phyloP scores from a whole-genome alignment of 257 asterid genomes.

The Anisodus tanguticus region DNA sequence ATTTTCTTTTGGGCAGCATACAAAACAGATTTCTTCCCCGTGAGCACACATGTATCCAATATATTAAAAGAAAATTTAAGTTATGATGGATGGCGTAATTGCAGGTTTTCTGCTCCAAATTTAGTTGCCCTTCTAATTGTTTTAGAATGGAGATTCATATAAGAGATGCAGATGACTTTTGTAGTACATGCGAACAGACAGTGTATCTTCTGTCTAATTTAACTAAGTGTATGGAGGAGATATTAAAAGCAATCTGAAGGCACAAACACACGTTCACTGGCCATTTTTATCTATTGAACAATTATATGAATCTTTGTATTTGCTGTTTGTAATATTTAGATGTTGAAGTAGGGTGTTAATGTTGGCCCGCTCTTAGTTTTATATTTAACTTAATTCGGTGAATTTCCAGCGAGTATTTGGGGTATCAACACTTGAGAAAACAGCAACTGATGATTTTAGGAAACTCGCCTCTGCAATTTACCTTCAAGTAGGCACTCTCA shows the following conservation, averaged over 20 bases:
- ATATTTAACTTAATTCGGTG: conserved; percentile 24
- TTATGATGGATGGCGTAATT: background rate
- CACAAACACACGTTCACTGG: background rate
- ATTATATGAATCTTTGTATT: background rate
- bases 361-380: background rate
- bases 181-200: background rate
- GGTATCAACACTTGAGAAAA: conserved; percentile 88
- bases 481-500: conserved; percentile 96
- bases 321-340: background rate
- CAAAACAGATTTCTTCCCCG: conserved; percentile 88
- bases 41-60: conserved; percentile 40
- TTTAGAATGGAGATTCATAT: background rate
- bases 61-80: background rate
- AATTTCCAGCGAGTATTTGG: conserved; percentile 66
- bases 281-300: background rate
- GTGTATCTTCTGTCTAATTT: background rate
- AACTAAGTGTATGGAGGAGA: background rate
- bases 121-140: conserved; percentile 2
- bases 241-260: background rate
- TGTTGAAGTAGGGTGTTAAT: conserved; percentile 9
- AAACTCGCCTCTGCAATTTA: conserved; percentile 96
- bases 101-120: conserved; percentile 14
- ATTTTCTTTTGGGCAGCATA: conserved; percentile 97
- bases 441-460: conserved; percentile 87
- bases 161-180: background rate